Conservation (phyloP, 352 stramenopile genomes). For the Pythium utonaiense region DNA sequence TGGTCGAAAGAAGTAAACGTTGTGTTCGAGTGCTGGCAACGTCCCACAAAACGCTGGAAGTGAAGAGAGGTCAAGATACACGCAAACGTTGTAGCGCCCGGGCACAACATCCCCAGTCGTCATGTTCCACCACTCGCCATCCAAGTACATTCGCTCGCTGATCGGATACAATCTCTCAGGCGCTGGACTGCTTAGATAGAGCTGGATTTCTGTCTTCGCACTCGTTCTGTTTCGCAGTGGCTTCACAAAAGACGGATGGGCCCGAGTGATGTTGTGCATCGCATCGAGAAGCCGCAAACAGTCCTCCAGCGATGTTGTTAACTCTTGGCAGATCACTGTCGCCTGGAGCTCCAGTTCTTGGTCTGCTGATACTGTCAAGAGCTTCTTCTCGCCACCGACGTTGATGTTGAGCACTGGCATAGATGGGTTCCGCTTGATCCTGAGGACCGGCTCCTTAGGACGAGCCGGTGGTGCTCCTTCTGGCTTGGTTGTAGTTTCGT, state of each 20-base stretch:
- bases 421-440: background rate
- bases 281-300: slow-evolving; percentile 36
- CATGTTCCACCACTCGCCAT: slow-evolving; percentile 31
- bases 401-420: background rate
- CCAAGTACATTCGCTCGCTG: slow-evolving; percentile 41
- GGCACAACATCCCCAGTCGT: background rate
- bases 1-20: slow-evolving; percentile 30
- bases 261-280: slow-evolving; percentile 17
- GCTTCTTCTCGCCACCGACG: background rate
- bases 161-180: slow-evolving; percentile 27
- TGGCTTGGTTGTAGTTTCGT: background rate
- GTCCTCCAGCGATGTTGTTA: slow-evolving; percentile 13
- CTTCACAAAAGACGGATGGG: slow-evolving; percentile 17
- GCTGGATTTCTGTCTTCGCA: background rate
- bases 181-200: slow-evolving; percentile 32
- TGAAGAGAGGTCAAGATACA: slow-evolving; percentile 27
- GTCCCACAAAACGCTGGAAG: slow-evolving; percentile 22
- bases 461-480: background rate
- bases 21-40: slow-evolving; percentile 21
- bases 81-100: slow-evolving; percentile 30
- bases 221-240: background rate
- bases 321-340: slow-evolving; percentile 34
- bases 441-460: background rate
- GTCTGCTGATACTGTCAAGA: slow-evolving; percentile 1
- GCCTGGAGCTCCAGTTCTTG: slow-evolving; percentile 40